A percentile compares a stretch with the other conserved stretches of the same genome.
Evolutionary conservation across 768 basidiomycete genomes (phyloP).

Genomic region (Kwoniella newhampshirensis): DNA sequence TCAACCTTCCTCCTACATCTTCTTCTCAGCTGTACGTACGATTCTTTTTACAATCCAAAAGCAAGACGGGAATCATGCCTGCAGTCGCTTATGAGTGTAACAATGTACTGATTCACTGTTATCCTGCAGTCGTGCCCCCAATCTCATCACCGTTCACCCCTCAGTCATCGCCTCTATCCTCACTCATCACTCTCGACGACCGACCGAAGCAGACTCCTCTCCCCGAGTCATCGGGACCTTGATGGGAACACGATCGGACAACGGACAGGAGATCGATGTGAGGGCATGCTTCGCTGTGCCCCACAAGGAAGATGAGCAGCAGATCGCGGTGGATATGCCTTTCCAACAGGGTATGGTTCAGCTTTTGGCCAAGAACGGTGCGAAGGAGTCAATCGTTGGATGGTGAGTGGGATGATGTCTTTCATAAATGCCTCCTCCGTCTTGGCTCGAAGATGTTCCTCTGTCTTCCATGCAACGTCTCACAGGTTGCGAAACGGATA

Average conservation of each 20-base stretch:
- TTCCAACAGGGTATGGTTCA: constrained; percentile 93
- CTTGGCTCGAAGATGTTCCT: too few relatives aligned
- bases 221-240: constrained; percentile 89
- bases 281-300: constrained; percentile 85
- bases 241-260: constrained; percentile 71
- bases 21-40: constrained; percentile 36
- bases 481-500: too few relatives aligned
- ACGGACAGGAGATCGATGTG: constrained; percentile 67
- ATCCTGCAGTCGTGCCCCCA: constrained; percentile 40
- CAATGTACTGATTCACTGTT: constrained; percentile 2
- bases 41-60: neutral
- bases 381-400: constrained; percentile 73
- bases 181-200: constrained; percentile 91
- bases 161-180: constrained; percentile 91
- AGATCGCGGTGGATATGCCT: constrained; percentile 94
- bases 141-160: constrained; percentile 73
- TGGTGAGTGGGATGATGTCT: constrained; percentile 64
- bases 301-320: constrained; percentile 86
- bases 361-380: constrained; percentile 69
- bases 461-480: too few relatives aligned
- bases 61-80: neutral
- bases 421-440: neutral
- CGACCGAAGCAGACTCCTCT: constrained; percentile 56
- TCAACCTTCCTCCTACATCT: constrained; percentile 46
- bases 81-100: neutral